Evolutionary conservation across 805 yeast genomes (phyloP).

Genomic region (Pichia pseudocactophila): DNA sequence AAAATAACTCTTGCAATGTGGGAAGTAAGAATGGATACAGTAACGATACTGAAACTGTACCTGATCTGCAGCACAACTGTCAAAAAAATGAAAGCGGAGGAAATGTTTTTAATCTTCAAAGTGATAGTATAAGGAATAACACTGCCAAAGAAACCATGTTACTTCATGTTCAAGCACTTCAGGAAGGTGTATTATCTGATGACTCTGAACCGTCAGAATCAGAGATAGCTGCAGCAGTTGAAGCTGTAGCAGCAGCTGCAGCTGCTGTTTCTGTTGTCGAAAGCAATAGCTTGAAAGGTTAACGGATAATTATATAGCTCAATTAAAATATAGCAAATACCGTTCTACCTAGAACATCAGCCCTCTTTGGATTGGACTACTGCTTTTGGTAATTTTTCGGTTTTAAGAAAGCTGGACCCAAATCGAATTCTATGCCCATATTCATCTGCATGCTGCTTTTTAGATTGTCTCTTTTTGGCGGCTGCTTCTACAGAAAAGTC

Average conservation of each 20-base stretch:
- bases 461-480: neutral
- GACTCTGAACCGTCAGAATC: conserved; percentile 4
- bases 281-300: neutral
- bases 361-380: neutral
- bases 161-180: conserved; percentile 8
- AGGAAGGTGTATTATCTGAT: conserved; percentile 2
- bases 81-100: conserved; percentile 1
- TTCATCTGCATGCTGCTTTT: neutral
- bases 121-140: conserved; percentile 4
- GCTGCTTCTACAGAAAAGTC: neutral
- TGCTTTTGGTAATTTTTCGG: conserved; percentile 1
- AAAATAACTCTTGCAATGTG: neutral
- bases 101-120: neutral
- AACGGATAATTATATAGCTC: neutral
- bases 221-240: conserved; percentile 13
- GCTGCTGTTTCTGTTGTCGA: conserved; percentile 17
- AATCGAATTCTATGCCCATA: conserved; percentile 1
- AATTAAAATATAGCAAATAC: neutral
- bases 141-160: conserved; percentile 7
- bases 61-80: too few relatives aligned
- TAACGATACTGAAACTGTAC: too few relatives aligned
- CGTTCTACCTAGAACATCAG: neutral
- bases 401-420: conserved; percentile 3
- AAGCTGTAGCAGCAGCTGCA: conserved; percentile 10
- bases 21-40: too few relatives aligned